Evolutionary conservation across 768 basidiomycete genomes (phyloP).

Genomic region (Rhodotorula taiwanensis): DNA sequence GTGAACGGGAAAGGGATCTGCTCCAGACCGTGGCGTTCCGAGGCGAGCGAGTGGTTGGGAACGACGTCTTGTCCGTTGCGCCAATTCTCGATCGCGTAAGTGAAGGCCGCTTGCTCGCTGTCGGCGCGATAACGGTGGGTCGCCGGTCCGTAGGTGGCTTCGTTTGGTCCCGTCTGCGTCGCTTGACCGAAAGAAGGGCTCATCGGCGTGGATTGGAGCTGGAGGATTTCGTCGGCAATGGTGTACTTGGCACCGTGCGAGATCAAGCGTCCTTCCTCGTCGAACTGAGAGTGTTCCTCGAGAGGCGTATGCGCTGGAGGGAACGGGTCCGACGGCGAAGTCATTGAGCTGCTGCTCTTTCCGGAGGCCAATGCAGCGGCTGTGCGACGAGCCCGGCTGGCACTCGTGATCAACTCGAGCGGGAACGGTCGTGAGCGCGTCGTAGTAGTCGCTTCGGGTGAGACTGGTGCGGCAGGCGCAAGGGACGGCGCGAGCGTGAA

Average conservation of each 20-base stretch:
- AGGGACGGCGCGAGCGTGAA: neutral
- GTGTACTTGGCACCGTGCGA: slow-evolving; percentile 6
- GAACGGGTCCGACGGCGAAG: neutral
- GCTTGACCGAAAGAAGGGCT: too few relatives aligned
- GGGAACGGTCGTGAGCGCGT: neutral
- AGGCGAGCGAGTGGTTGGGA: neutral
- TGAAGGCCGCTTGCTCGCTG: neutral
- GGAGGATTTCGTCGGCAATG: slow-evolving; percentile 34
- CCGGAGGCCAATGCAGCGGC: neutral
- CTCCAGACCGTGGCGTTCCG: slow-evolving; percentile 2
- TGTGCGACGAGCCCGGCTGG: neutral
- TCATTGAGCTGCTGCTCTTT: slow-evolving; percentile 3
- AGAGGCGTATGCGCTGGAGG: neutral
- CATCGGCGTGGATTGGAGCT: slow-evolving; percentile 11
- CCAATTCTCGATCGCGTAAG: slow-evolving; percentile 9
- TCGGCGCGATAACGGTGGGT: neutral
- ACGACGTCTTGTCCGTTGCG: slow-evolving; percentile 1
- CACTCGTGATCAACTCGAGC: slow-evolving; percentile 3
- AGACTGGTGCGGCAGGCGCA: neutral
- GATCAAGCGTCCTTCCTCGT: slow-evolving; percentile 17
- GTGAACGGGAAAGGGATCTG: neutral
- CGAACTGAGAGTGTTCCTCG: slow-evolving; percentile 7
- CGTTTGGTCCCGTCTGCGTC: neutral
- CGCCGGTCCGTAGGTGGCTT: too few relatives aligned
- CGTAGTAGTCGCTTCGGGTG: too few relatives aligned